Conservation (phyloP, 148 eudicot genomes). For the Vaccinium myrtillus region DNA sequence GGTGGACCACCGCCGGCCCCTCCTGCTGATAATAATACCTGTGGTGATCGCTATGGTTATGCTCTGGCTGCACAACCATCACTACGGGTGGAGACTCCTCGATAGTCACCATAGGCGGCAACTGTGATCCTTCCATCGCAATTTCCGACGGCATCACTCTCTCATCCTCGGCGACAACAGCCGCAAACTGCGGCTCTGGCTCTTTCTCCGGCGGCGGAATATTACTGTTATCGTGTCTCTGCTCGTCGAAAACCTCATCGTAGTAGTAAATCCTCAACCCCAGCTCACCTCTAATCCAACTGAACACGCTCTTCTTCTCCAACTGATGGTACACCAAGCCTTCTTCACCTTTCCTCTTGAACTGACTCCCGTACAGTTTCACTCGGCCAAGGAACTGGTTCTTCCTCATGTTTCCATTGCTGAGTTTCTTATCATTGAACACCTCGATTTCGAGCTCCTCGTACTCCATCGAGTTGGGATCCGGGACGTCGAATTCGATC, state of each 20-base stretch:
- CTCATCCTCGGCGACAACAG: constrained; percentile 16
- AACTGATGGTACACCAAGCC: constrained; percentile 63
- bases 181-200: constrained; percentile 30
- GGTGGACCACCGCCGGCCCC: constrained; percentile 28
- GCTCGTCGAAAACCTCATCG: constrained; percentile 45
- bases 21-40: constrained; percentile 23
- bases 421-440: constrained; percentile 68
- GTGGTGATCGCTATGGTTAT: constrained; percentile 19
- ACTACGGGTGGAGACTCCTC: constrained; percentile 38
- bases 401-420: constrained; percentile 64
- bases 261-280: constrained; percentile 75
- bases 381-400: constrained; percentile 87
- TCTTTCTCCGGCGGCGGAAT: constrained; percentile 23
- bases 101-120: constrained; percentile 38
- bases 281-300: constrained; percentile 88
- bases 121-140: constrained; percentile 39
- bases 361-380: constrained; percentile 78
- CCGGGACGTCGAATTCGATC: constrained; percentile 66
- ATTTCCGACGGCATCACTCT: constrained; percentile 41
- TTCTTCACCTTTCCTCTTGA: constrained; percentile 67
- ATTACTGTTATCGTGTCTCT: not conserved
- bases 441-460: constrained; percentile 85
- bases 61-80: constrained; percentile 28
- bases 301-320: constrained; percentile 96
- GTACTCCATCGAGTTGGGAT: constrained; percentile 79